Evolutionary conservation across 139 green algal species (phyloP), one percentile per base, ranked within the genome.

Genomic region (Micractinium conductrix): DNA sequence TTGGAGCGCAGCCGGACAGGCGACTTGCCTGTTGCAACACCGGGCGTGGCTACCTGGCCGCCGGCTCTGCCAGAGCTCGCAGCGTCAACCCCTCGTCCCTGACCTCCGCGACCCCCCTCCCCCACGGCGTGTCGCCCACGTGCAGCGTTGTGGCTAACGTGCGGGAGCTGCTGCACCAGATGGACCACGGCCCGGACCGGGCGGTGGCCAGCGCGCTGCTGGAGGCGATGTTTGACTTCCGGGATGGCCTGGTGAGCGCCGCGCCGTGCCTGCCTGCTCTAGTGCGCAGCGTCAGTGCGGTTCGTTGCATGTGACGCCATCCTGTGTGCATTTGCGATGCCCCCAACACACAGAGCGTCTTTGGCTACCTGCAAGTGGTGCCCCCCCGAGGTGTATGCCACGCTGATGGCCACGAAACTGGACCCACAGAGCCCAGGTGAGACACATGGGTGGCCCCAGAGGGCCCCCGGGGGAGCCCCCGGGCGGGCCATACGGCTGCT

Each of bases 301-400:
- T n/a, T n/a, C n/a, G n/a, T n/a, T n/a, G n/a, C n/a, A n/a, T n/a
- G n/a, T n/a, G n/a, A n/a, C n/a, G n/a, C n/a, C n/a, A n/a, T n/a
- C n/a, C n/a, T n/a, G n/a, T n/a, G n/a, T n/a, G n/a, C n/a, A n/a
- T n/a, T n/a, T n/a, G n/a, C n/a, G n/a, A n/a, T n/a, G n/a, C n/a
- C n/a, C n/a, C n/a, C n/a, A n/a, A n/a, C n/a, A n/a, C n/a, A 48
- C 75, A 81, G 75, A 70, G 75, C 75, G 71, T 55, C 19, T 81
- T 81, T 71, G 75, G 75, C 53, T 81, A 81, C 75, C 75, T 81
- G 53, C 75, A 81, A 24, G 75, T 81, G 9, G 75, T 81, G 24
- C 71, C 58, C 38, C 75, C 75, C 7, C 33, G n/a, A 42, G 22
- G 53, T 81, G 75, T 81, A 55, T 72, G 75, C 75, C 5, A n/a